Evolutionary conservation across 129 eudicot species (phyloP), one percentile per base, ranked within the genome.

Genomic region (Saussurea involucrata): DNA sequence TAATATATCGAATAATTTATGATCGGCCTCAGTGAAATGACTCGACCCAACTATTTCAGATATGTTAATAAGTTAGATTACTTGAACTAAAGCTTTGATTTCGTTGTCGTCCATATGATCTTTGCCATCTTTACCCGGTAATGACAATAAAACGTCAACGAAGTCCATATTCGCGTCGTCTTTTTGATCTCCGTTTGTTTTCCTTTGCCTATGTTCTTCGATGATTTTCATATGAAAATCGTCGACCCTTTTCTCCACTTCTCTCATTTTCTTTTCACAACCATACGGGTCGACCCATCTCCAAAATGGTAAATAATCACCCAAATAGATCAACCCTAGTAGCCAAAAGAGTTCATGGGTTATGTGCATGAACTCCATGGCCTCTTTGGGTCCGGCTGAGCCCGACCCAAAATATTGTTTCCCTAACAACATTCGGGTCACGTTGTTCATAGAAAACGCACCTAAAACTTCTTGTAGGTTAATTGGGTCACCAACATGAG

Each of bases 51-150:
- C 22, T 53, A 18, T 53, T 53, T 53, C 61, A n/a, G 61, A 53
- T 49, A 15, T 49, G 58, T 53, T 53, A 53, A 53, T 53, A 53
- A n/a, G 61, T 5, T 22, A 60, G 17, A 60, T 18, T 25, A 94
- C 98, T 93, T 94, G 97, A 82, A 95, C 90, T 22, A 95, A 83
- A 72, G 99, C 99, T 87, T 95, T 95, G 66, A 95, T 90, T 72
- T 92, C 97, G 1, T 77, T 77, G 86, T 95, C 97, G 71, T 90
- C 96, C 94, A 95, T 88, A 70, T 95, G 90, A 32, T 82, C 78
- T 71, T 90, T 90, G 10, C 99, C 96, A 71, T 95, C 81, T 83
- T 95, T 92, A 71, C 99, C 95, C 0, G 99, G 95, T 76, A 95
- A 88, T 31, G 96, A 89, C 74, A 95, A 79, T 40, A 95, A 83